These are phyloP conservation scores for Tylopilus subfusipes DNA, from an alignment of 768 basidiomycete species.

Conservation along the genomic window DNA sequence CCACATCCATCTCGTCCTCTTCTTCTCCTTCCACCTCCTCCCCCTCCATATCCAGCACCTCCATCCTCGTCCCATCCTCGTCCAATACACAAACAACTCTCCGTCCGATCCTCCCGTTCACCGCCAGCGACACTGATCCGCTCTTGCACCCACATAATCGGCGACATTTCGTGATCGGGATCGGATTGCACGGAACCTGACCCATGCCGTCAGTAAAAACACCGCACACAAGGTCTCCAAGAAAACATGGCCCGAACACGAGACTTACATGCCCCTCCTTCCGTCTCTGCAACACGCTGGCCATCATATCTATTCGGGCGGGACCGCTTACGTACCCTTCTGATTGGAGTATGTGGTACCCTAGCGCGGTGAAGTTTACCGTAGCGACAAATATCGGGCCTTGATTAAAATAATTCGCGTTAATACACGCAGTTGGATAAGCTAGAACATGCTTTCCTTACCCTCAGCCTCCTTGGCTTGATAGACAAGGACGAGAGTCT, in stretches of 20 bases:
- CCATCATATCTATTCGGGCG: constrained; percentile 66
- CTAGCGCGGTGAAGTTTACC: constrained; percentile 57
- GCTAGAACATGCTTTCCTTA: constrained; percentile 35
- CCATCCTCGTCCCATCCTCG: constrained; percentile 56
- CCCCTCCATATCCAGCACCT: constrained; percentile 76
- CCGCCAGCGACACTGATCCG: constrained; percentile 56
- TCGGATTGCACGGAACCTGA: constrained; percentile 48
- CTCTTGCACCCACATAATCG: constrained; percentile 48
- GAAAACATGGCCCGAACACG: constrained; percentile 29
- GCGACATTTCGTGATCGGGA: constrained; percentile 56
- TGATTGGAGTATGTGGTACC: constrained; percentile 50
- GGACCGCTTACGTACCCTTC: constrained; percentile 50
- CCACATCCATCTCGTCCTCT: constrained; percentile 28
- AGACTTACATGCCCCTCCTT: constrained; percentile 61
- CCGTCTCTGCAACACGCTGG: constrained; percentile 51
- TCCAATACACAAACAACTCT: constrained; percentile 75
- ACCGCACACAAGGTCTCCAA: constrained; percentile 29
- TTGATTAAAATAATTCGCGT: constrained; percentile 34
- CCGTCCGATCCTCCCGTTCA: constrained; percentile 74
- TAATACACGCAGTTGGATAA: constrained; percentile 20
- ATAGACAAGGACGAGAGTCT: constrained; percentile 62
- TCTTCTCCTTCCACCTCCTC: constrained; percentile 45
- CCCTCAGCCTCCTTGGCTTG: constrained; percentile 46
- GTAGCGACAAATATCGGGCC: constrained; percentile 60
- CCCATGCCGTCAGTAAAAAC: constrained; percentile 31